Base-by-base conservation (phyloP, 345 rosid species). In the Dovyalis caffra region DNA sequence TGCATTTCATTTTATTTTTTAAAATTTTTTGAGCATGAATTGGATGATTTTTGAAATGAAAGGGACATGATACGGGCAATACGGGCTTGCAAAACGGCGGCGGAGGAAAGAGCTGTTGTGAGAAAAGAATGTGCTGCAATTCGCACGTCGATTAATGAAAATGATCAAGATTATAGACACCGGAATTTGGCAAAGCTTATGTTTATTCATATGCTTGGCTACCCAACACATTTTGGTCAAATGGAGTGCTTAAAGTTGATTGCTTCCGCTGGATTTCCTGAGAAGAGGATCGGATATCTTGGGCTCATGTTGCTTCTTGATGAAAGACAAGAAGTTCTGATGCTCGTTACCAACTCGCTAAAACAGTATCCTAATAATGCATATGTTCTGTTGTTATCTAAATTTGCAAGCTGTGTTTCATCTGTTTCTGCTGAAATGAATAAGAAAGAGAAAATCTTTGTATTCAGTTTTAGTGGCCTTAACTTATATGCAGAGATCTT, bases 141-240 rank as follows among this genome's bases (percentile, higher is more conserved):
- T 80, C 91, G 99, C 73, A 90, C 95, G 57, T 71, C 92, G 35
- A 90, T 96, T 68, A 92, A 92, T 79, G 99, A 93, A 75, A 87
- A 93, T 76, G 99, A 93, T 76, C 92, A 85, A 9, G 97, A 96
- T 34, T 91, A 90, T 81, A 87, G 99, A 76, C 98, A 96, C 77
- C 86, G 97, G 33, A 96, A 96, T 86, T 89, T 96, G 71, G 99
- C 99, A 23, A 96, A 96, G 82, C 99, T 96, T 81, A 96, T 96
- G 99, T 96, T 93, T 77, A 96, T 96, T 80, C 99, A 96, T 85
- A 96, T 96, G 99, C 97, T 96, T 71, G 99, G 99, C 75, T 96
- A 96, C 79, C 99, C 99, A 3, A 96, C 99, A 20, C 99, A 96
- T 85, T 96, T 96, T 83, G 99, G 98, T 71, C 99, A 96, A 83